Evolutionary conservation across 495 filamentous ascomycete species (phyloP), one percentile per base, ranked within the genome.

Genomic region (Penicillium coffeae): DNA sequence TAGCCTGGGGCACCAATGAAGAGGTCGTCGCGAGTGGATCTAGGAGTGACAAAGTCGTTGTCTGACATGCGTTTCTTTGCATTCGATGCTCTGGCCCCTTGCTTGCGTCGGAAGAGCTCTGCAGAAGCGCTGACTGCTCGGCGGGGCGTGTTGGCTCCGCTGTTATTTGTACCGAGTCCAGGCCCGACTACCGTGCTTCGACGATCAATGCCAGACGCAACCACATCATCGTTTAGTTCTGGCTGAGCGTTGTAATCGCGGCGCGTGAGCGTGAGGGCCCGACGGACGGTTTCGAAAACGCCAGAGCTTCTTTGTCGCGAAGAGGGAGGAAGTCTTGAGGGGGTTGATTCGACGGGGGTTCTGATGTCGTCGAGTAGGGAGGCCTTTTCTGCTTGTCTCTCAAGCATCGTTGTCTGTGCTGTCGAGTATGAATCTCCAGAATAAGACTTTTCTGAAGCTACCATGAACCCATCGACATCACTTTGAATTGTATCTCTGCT

Each of bases 361-460:
- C 18, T 20, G 12, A 53, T 50, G 8, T 57, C 39, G 13, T 50
- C 32, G 15, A 92, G 76, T 21, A 91, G 67, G 1, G 65, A 65
- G 27, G 86, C 83, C 0, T 81, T 84, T 59, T 92, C 85, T 8
- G 77, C 74, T 52, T 85, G 86, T 9, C 84, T 71, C 14, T 77
- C 73, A 1, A 73, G 70, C 49, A 88, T 80, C 15, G 75, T 77
- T 13, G 81, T 81, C 14, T 75, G 74, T 6, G 86, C 86, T 0
- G 88, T 89, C 32, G 76, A 81, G 60, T 84, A 90, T 40, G 78
- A 85, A 19, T 81, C 81, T n/a, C 78, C 59, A 33, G 72, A 70
- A 10, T 60, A 60, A n/a, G 66, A 66, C 18, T 71, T 69, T 12
- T 70, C 71, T 8, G 60, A 59, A 2, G 61, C 53, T 6, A 60